Base-by-base conservation (phyloP, 805 yeast species). In the Jamesozyma lodderae region DNA sequence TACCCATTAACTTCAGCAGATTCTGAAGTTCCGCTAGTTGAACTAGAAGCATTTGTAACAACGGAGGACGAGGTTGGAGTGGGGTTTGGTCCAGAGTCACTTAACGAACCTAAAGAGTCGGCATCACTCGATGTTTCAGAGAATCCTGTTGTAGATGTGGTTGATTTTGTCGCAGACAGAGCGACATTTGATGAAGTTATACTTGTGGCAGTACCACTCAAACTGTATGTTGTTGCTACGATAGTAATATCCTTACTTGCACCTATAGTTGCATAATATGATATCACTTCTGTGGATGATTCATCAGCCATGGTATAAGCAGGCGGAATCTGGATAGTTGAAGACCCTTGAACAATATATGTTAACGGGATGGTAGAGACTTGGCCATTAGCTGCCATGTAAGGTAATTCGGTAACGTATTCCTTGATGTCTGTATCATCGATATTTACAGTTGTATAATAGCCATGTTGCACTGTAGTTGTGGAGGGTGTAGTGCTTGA, bases 241-340 rank as follows among this genome's bases (percentile, higher is more conserved):
- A 33, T 27, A 16, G n/a, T 24, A n/a, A 33, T 10, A 22, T 33
- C 16, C 7, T 14, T 25, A 14, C 25, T 18, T 4, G 21, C 18
- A 3, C 25, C 25, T 13, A 17, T 6, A n/a, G 36, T 33, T 17
- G 28, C 22, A n/a, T 33, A 24, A 33, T 23, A 33, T 15, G 36
- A 33, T 10, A 33, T 30, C 17, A 33, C 18, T 14, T 25, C 30
- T n/a, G 36, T 33, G 6, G 17, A 29, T 13, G 30, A 22, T 16
- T 27, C 36, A 6, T 18, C 17, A 13, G n/a, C 22, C 6, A 23
- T 33, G 7, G 36, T 33, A n/a, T 17, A 17, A 7, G 29, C 30
- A n/a, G 24, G 21, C n/a, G 36, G 36, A 13, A 33, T 25, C 7
- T 21, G 24, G 9, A 25, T 6, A 8, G 23, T 33, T 4, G 15